Percentiles rank a stretch among this genome's conserved stretches.
Conservation (phyloP, 495 filamentous ascomycete genomes). For the Tetracladium marchalianum region DNA sequence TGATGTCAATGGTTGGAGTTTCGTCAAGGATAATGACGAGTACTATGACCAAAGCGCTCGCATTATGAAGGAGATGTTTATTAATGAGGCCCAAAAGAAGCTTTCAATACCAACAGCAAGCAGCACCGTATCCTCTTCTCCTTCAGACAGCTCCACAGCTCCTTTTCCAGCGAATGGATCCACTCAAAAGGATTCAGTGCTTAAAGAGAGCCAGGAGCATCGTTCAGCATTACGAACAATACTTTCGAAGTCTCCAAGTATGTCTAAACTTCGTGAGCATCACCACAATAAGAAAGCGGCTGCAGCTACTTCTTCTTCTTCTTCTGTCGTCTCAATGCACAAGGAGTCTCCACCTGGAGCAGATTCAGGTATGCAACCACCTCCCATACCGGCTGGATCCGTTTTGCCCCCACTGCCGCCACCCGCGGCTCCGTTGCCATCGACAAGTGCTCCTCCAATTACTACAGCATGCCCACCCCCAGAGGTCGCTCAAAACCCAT, state of each 20-base stretch:
- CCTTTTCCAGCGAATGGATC: neutral
- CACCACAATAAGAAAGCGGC: conserved; percentile 9
- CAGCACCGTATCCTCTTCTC: conserved; percentile 3
- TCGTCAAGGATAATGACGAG: conserved; percentile 98
- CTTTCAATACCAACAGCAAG: conserved; percentile 27
- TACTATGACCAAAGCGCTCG: conserved; percentile 89
- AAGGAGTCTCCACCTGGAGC: conserved; percentile 35
- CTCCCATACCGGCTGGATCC: conserved; percentile 5
- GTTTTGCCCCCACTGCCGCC: conserved; percentile 9
- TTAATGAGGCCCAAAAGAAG: conserved; percentile 56
- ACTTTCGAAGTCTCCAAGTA: conserved; percentile 55
- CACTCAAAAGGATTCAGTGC: conserved; percentile 5
- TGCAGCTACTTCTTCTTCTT: conserved; percentile 25
- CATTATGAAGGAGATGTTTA: conserved; percentile 79
- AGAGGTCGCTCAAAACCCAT: conserved; percentile 32
- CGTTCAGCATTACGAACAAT: conserved; percentile 27
- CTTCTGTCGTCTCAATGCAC: conserved; percentile 30
- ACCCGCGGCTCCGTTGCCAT: conserved; percentile 6
- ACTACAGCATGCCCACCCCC: conserved; percentile 21
- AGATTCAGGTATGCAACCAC: conserved; percentile 28
- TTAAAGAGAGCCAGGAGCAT: conserved; percentile 17
- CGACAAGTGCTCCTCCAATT: conserved; percentile 29
- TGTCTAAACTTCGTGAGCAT: conserved; percentile 46
- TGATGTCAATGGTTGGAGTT: conserved; percentile 99
- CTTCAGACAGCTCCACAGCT: conserved; percentile 6